phyloP scores from a whole-genome alignment of 2,329 filamentous ascomycete species.

The Xylaria sp. region DNA sequence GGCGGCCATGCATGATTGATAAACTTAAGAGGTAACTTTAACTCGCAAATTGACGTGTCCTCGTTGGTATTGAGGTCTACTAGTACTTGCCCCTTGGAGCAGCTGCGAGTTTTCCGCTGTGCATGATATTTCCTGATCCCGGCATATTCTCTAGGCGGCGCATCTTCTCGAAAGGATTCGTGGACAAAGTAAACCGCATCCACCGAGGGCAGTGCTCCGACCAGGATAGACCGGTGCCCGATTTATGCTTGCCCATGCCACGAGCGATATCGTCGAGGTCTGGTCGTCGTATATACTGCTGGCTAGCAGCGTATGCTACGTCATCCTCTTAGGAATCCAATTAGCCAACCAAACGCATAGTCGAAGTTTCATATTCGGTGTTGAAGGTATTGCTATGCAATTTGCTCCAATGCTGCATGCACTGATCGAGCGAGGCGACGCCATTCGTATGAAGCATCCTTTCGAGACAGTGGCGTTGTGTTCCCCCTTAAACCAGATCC shows the following conservation, averaged over 20 bases:
- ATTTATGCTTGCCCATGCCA: slow-evolving; percentile 17
- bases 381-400: slow-evolving; percentile 17
- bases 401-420: slow-evolving; percentile 22
- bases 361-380: slow-evolving; percentile 16
- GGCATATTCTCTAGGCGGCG: slow-evolving; percentile 15
- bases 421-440: slow-evolving; percentile 18
- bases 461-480: slow-evolving; percentile 27
- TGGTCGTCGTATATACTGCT: neutral
- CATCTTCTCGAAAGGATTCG: slow-evolving; percentile 23
- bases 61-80: slow-evolving; percentile 7
- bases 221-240: slow-evolving; percentile 21
- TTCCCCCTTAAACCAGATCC: slow-evolving; percentile 18
- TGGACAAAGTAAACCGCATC: slow-evolving; percentile 18
- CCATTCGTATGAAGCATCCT: slow-evolving; percentile 12
- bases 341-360: slow-evolving; percentile 1
- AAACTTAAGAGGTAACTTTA: slow-evolving; percentile 14
- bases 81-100: slow-evolving; percentile 6
- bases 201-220: slow-evolving; percentile 14
- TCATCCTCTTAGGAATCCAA: slow-evolving; percentile 16
- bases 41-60: neutral
- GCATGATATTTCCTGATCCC: slow-evolving; percentile 24
- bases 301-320: slow-evolving; percentile 18
- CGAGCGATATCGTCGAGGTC: neutral
- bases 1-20: slow-evolving; percentile 28
- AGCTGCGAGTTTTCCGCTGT: neutral